These are phyloP conservation scores for Pythium phragmitis DNA, from an alignment of 352 stramenopile genomes.

Conservation along the genomic window DNA sequence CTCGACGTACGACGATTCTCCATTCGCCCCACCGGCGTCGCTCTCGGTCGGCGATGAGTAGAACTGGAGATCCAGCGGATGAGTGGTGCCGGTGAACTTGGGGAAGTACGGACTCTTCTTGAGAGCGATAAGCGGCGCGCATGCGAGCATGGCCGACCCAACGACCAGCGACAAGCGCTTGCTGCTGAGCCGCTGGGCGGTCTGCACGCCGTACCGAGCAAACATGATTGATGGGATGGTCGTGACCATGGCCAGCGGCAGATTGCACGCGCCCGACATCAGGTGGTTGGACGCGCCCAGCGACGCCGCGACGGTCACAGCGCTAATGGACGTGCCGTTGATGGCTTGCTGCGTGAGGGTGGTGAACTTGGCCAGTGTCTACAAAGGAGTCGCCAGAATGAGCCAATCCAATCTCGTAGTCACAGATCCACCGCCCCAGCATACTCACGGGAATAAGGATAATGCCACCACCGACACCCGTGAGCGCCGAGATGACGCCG, in stretches of 20 bases:
- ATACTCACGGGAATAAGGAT: slow-evolving; percentile 76
- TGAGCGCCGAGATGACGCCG: slow-evolving; percentile 74
- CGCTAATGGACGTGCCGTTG: slow-evolving; percentile 80
- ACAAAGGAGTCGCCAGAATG: not conserved
- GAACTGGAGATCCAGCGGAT: slow-evolving; percentile 79
- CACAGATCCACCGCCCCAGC: not conserved
- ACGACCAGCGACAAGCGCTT: slow-evolving; percentile 77
- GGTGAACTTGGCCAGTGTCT: slow-evolving; percentile 83
- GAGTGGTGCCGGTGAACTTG: slow-evolving; percentile 54
- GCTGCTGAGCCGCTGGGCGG: slow-evolving; percentile 71
- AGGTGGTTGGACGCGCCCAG: slow-evolving; percentile 78
- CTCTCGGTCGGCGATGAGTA: slow-evolving; percentile 36
- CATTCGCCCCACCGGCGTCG: not conserved
- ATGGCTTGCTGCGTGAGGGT: slow-evolving; percentile 74
- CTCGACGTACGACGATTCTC: slow-evolving; percentile 40
- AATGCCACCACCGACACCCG: slow-evolving; percentile 75
- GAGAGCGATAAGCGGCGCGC: slow-evolving; percentile 78
- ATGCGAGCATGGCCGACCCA: slow-evolving; percentile 73
- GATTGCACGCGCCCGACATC: slow-evolving; percentile 65
- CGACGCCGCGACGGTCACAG: slow-evolving; percentile 66
- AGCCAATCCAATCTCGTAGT: not conserved
- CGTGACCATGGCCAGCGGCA: slow-evolving; percentile 68
- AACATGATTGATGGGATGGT: slow-evolving; percentile 74
- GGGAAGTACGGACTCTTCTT: slow-evolving; percentile 80
- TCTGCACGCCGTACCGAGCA: slow-evolving; percentile 77